Evolutionary conservation across 805 yeast species (phyloP), one percentile per base, ranked within the genome.

Genomic region (Lachancea cidri): DNA sequence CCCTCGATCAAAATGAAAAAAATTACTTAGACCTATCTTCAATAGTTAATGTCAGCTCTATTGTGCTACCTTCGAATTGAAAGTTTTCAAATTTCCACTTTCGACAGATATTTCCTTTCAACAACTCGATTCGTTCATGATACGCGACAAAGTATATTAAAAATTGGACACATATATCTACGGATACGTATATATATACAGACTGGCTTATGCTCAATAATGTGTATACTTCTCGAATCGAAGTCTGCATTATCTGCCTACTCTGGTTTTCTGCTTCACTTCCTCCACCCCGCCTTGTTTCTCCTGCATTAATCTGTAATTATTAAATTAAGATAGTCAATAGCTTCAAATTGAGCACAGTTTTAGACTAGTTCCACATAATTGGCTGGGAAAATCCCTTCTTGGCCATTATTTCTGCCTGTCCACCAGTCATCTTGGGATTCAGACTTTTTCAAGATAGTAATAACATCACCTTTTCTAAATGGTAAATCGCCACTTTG

Each of bases 351-450:
- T n/a, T n/a, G 8, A 29, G 7, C n/a, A n/a, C 33, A 11, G 20
- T 14, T 19, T 52, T 44, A 67, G 9, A 68, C 72, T 54, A 89
- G 65, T 59, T 89, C 95, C 33, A 91, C 97, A 58, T 91, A 91
- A 62, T 91, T 91, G 2, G 98, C 98, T 7, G 98, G 98, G 74
- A 91, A 91, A 17, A 89, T 89, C 33, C 98, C 98, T 54, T 86
- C 86, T 46, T 66, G 67, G 9, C 94, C 91, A 51, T 84, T 85
- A 41, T 79, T 69, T 59, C 84, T 79, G 19, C 98, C 98, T 0
- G 96, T 87, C 98, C 98, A 93, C 98, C 98, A 93, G 62, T 93
- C 98, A 61, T 93, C 95, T 37, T 80, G 77, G 11, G 96, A 83
- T 6, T 84, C 89, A 7, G 93, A 80, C 64, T 85, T 86, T 63